Evolutionary conservation across 2,329 filamentous ascomycete species (phyloP), one percentile per base, ranked within the genome.

Genomic region (Neonectria ditissima): DNA sequence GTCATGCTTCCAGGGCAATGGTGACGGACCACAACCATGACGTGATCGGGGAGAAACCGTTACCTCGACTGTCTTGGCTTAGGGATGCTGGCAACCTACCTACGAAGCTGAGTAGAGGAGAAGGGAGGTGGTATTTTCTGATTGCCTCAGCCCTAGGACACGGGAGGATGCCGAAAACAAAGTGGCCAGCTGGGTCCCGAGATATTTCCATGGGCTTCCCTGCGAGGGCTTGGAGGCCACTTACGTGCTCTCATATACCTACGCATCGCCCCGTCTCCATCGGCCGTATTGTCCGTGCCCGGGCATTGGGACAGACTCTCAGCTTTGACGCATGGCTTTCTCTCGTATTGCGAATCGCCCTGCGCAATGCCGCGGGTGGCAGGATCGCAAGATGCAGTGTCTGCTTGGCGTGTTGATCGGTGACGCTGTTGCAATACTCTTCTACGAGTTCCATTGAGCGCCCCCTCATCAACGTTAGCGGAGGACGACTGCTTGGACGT

Each of bases 91-190:
- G 24, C n/a, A n/a, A n/a, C n/a, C n/a, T n/a, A n/a, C n/a, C 16
- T 10, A 4, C 18, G 26, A 11, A 26, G 26, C 7, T 39, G 37
- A 18, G 3, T 39, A 39, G 45, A 32, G 10, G 47, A 18, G 44
- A 47, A 20, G 50, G 44, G 51, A 52, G 43, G 53, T 45, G 54
- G 59, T 22, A 47, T 45, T 44, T 9, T 28, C 45, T 16, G 53
- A 57, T 57, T 54, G 39, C 30, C 53, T 62, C 59, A 62, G 59
- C 59, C 59, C 59, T 62, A 55, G 45, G 53, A 48, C 47, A 51
- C 59, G 54, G 59, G 53, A 56, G 59, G 59, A 61, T 55, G 37
- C 44, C 50, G 56, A 54, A 50, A 14, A 16, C 34, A 7, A 50
- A 20, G 47, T 20, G 47, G 48, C 50, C 22, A 28, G 50, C 34